Percentiles rank a stretch among this genome's conserved stretches.
Conservation (phyloP, 306 rosid genomes). For the Vigna trinervia region DNA sequence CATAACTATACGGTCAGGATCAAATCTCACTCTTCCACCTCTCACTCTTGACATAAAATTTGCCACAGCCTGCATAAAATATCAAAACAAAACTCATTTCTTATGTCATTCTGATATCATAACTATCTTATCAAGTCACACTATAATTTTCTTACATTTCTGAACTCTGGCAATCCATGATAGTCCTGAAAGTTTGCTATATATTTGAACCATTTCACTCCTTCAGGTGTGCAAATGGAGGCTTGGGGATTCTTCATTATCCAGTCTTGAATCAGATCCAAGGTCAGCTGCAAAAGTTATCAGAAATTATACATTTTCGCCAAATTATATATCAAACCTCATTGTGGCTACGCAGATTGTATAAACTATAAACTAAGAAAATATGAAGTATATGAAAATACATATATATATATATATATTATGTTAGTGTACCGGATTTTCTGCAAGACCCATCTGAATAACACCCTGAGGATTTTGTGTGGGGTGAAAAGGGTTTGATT, state of each 20-base stretch:
- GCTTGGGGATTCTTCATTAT: constrained; percentile 70
- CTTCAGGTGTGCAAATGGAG: constrained; percentile 83
- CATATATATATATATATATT: neutral
- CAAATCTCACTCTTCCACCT: constrained; percentile 79
- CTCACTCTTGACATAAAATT: constrained; percentile 84
- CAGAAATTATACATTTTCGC: neutral
- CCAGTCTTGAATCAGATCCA: constrained; percentile 72
- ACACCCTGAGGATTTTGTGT: constrained; percentile 71
- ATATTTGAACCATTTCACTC: constrained; percentile 58
- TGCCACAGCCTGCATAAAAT: constrained; percentile 70
- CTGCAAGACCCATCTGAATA: constrained; percentile 97
- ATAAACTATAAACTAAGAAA: neutral
- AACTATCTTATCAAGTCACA: neutral
- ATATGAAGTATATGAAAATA: neutral
- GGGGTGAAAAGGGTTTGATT: constrained; percentile 72
- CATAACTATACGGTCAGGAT: constrained; percentile 83
- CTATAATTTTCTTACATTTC: constrained; percentile 53
- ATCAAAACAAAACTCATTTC: neutral
- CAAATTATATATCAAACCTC: neutral
- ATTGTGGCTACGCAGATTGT: too few relatives aligned
- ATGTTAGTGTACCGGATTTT: constrained; percentile 69
- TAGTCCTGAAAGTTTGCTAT: constrained; percentile 89
- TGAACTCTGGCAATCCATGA: constrained; percentile 84
- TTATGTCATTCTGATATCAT: neutral
- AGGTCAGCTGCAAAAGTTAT: constrained; percentile 60